Base-by-base conservation (phyloP, 2,329 filamentous ascomycete genomes). In the Aspergillus felis region DNA sequence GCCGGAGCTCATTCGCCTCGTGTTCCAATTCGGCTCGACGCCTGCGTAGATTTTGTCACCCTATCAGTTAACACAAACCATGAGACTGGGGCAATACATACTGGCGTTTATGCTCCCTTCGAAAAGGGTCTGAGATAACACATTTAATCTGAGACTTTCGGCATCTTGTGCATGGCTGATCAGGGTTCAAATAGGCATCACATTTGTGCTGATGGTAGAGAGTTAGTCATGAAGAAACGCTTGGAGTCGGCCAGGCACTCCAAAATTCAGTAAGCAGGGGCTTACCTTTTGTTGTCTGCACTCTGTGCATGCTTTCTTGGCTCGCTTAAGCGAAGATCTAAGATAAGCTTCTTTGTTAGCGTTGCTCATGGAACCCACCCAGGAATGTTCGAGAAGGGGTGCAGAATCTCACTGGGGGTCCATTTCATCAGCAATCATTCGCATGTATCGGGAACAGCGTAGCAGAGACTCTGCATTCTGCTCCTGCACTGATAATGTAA, bases 241-340 rank as follows among this genome's bases (percentile, higher is more conserved):
- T 24, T 47, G 10, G 10, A 47, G 10, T 14, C 27, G 10, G 24
- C 22, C 14, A 22, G 14, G 22, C 20, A 7, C 22, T 47, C 22
- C 22, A 24, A 4, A 17, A 51, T 10, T 9, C 12, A 17, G 27
- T 20, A 24, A 9, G 6, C 41, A 41, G 9, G 2, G 27, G 17
- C 38, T 2, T 49, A 76, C 74, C 69, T 78, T 78, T 61, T 78
- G 76, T 59, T 78, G 76, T 42, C 75, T 68, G 63, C 76, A 78
- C 62, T 76, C 73, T 1, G 75, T 77, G 57, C 75, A 78, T 4
- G 75, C 75, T 58, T 74, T 76, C 61, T 76, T 76, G 42, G 67
- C 66, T 58, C 68, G 58, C 55, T 69, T 72, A 41, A 66, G 64
- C 25, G 63, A 46, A 20, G 63, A 57, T 28, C 65, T 67, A 47